phyloP scores from a whole-genome alignment of 1,284 basidiomycete genomes.

The Spongispora temasekensis region DNA sequence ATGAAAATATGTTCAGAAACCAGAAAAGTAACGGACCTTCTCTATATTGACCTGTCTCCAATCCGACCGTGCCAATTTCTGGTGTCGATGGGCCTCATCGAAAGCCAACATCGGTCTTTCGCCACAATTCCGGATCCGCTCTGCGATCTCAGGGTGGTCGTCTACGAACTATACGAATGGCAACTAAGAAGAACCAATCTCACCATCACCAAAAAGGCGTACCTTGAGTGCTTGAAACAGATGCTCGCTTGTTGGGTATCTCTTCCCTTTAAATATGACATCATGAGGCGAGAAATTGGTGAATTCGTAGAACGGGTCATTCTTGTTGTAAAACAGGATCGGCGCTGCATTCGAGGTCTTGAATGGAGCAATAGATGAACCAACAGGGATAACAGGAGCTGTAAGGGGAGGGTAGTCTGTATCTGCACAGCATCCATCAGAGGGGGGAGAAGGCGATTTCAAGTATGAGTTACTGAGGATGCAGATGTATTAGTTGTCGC shows the following conservation, averaged over 20 bases:
- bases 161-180: constrained; percentile 49
- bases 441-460: constrained; percentile 15
- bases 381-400: constrained; percentile 30
- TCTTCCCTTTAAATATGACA: constrained; percentile 54
- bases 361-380: constrained; percentile 34
- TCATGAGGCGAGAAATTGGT: constrained; percentile 68
- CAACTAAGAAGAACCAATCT: background rate
- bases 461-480: constrained; percentile 15
- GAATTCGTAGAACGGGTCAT: constrained; percentile 64
- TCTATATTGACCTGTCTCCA: constrained; percentile 64
- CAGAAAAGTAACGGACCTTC: constrained; percentile 37
- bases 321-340: constrained; percentile 61
- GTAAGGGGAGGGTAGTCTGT: constrained; percentile 36
- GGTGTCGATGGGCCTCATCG: constrained; percentile 64
- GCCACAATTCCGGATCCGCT: constrained; percentile 62
- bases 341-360: constrained; percentile 32
- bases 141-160: constrained; percentile 57
- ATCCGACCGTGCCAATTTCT: constrained; percentile 56
- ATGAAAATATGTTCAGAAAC: constrained; percentile 2
- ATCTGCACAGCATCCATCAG: constrained; percentile 11
- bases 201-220: constrained; percentile 2
- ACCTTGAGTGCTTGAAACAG: constrained; percentile 71
- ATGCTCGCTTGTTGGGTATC: constrained; percentile 68
- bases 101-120: constrained; percentile 62
- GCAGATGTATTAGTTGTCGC: constrained; percentile 1